phyloP scores from a whole-genome alignment of 768 basidiomycete species.

The Termitomyces titanicus region DNA sequence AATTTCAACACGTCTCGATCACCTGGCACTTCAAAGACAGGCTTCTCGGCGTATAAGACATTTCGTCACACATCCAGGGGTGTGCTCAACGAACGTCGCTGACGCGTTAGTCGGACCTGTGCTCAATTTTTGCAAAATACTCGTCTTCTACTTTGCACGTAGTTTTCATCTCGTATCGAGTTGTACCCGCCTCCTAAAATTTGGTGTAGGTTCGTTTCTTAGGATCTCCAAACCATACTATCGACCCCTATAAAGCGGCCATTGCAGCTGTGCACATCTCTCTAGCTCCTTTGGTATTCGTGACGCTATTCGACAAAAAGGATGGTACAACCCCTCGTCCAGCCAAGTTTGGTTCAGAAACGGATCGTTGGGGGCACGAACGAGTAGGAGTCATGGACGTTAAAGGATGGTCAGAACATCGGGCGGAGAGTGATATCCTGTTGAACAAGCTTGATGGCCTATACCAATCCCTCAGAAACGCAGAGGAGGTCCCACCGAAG shows the following conservation, averaged over 20 bases:
- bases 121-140: constrained; percentile 43
- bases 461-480: constrained; percentile 33
- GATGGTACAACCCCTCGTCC: constrained; percentile 25
- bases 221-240: constrained; percentile 67
- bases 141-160: constrained; percentile 64
- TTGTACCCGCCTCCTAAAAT: not conserved
- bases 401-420: constrained; percentile 46
- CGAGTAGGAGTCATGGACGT: constrained; percentile 48
- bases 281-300: constrained; percentile 50
- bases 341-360: constrained; percentile 52
- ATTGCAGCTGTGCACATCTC: constrained; percentile 63
- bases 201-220: constrained; percentile 55
- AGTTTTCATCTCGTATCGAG: not conserved
- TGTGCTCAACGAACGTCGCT: constrained; percentile 63
- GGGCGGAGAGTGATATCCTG: constrained; percentile 42
- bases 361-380: constrained; percentile 53
- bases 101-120: constrained; percentile 41
- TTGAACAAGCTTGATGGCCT: constrained; percentile 55
- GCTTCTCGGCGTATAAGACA: constrained; percentile 42
- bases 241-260: constrained; percentile 60
- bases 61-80: constrained; percentile 65
- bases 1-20: constrained; percentile 53
- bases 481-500: constrained; percentile 16
- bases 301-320: constrained; percentile 33
- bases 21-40: constrained; percentile 28